These are phyloP conservation scores for Quercus engelmannii DNA, from an alignment of 306 rosid genomes.

Conservation along the genomic window DNA sequence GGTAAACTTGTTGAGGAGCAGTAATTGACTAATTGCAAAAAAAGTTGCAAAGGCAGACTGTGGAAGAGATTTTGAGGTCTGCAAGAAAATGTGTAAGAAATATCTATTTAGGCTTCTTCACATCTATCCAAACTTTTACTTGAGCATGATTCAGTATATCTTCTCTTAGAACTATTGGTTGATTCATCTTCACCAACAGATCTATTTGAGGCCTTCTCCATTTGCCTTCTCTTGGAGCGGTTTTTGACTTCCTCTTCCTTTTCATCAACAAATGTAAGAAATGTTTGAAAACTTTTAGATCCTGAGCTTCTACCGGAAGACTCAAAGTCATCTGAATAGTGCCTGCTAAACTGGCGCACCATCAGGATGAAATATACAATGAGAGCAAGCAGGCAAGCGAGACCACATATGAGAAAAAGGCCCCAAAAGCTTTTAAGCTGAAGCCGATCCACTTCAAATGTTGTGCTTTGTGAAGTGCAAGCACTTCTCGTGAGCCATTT, in stretches of 20 bases:
- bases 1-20: too few relatives aligned
- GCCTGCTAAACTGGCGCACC: constrained; percentile 57
- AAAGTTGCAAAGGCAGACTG: too few relatives aligned
- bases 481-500: constrained; percentile 80
- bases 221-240: constrained; percentile 54
- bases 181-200: constrained; percentile 32
- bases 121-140: background rate
- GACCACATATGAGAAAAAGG: constrained; percentile 65
- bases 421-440: constrained; percentile 82
- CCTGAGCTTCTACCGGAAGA: constrained; percentile 15
- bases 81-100: background rate
- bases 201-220: constrained; percentile 52
- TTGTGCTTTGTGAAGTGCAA: constrained; percentile 64
- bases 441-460: constrained; percentile 69
- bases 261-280: constrained; percentile 68
- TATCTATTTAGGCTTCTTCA: background rate
- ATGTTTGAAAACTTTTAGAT: constrained; percentile 46
- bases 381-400: constrained; percentile 66
- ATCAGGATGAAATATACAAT: constrained; percentile 38
- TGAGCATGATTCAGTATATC: constrained; percentile 24
- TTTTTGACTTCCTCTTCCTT: constrained; percentile 52
- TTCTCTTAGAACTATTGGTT: constrained; percentile 24
- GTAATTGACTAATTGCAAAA: too few relatives aligned
- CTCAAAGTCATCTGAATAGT: constrained; percentile 25
- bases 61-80: background rate